Base-by-base conservation (phyloP, 2,329 filamentous ascomycete genomes). In the Elsinoe fawcettii region DNA sequence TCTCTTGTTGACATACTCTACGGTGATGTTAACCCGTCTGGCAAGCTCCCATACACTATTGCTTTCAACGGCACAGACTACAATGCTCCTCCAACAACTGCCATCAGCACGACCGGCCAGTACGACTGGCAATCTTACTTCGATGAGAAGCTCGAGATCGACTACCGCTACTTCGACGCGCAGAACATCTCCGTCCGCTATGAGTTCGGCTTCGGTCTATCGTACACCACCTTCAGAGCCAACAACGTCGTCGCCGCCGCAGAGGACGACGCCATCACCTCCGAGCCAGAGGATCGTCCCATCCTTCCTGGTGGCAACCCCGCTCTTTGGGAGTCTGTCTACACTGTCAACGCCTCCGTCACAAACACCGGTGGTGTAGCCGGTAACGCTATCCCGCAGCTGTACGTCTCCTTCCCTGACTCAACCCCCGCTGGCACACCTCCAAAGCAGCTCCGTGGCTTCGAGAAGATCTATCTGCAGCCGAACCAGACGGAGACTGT, bases 61-160 rank as follows among this genome's bases (percentile, higher is more conserved):
- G 88, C 85, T 9, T 77, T 78, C 46, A 80, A 80, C 1, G 77
- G 76, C 11, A 75, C 78, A 61, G 83, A 86, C 66, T 91, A 88
- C 64, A 84, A 83, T 30, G 77, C 79, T 80, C 46, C 53, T 7
- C 86, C 79, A n/a, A 79, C 85, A 65, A 77, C 47, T 75, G 14
- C 92, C 39, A 74, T 90, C 61, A 88, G 86, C 66, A 74, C 82
- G 75, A 85, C 86, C 2, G 87, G 88, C 62, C 81, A 78, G n/a
- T 73, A 87, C 3, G 76, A 85, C 1, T 88, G 90, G 0, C 87
- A 91, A 64, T 73, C 81, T 32, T 80, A 87, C 64, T 92, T 88
- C 65, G 75, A 75, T 3, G 88, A 91, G 70, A 87, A 87, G 9
- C 51, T 84, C 41, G 87, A 89, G 67, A 88, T 92, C 64, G 88